These are phyloP conservation scores for Phaseolus coccineus DNA, from an alignment of 331 rosid genomes.

Conservation along the genomic window DNA sequence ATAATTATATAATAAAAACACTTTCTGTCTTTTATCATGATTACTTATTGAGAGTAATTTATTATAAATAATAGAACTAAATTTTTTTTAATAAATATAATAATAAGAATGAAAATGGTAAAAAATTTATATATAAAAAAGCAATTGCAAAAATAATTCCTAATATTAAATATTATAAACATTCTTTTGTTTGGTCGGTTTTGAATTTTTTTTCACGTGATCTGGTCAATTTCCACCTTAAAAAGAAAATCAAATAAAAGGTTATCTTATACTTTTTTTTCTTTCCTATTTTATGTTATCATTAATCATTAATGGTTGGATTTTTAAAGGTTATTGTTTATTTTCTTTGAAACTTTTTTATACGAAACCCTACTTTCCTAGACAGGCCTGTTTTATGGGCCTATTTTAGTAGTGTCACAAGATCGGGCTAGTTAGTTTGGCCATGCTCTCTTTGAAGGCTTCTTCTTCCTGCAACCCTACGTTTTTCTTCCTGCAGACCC, in stretches of 20 bases:
- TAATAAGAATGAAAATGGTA: too few relatives aligned
- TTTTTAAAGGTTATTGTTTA: not conserved
- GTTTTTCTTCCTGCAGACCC: too few relatives aligned
- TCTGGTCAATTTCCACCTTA: not conserved
- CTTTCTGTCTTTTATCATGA: too few relatives aligned
- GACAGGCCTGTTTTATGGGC: not conserved
- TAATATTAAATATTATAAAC: too few relatives aligned
- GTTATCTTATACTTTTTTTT: not conserved
- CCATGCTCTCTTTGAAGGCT: too few relatives aligned
- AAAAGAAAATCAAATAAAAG: not conserved
- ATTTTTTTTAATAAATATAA: too few relatives aligned
- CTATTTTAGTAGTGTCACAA: not conserved
- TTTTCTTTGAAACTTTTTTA: not conserved
- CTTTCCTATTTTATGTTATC: not conserved
- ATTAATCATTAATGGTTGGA: not conserved
- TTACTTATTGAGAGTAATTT: too few relatives aligned
- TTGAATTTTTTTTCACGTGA: not conserved
- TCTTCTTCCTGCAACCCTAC: too few relatives aligned
- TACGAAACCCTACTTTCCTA: not conserved
- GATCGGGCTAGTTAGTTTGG: not conserved
- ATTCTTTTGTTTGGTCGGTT: not conserved
- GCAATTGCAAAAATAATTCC: too few relatives aligned
- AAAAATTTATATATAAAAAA: too few relatives aligned
- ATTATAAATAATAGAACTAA: too few relatives aligned
- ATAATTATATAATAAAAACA: too few relatives aligned